Base-by-base conservation (phyloP, 164 flowering plant genomes). In the Nymphaea thermarum region DNA sequence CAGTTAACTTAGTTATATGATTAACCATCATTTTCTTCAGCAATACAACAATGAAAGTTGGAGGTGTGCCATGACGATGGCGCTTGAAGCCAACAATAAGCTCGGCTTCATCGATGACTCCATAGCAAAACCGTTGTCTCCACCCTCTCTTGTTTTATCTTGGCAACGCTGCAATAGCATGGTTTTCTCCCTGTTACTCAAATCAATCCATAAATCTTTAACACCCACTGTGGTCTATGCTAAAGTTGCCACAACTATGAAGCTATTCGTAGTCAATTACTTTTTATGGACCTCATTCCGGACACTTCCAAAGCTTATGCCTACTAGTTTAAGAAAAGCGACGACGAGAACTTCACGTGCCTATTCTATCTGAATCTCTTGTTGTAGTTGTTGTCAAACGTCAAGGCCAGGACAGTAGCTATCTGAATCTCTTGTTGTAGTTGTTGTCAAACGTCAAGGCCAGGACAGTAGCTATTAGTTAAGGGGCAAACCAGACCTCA, bases 171-270 rank as follows among this genome's bases (percentile, higher is more conserved):
- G 68, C 17, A 71, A 71, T 43, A n/a, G 65, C 42, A 65, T 71
- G 68, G 59, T 60, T 8, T 3, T 57, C 1, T 65, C 64, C 2
- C 65, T 68, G 57, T 8, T 71, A 3, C 66, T 71, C 16, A 65
- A 71, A 4, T 65, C 60, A 1, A 41, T 71, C 10, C 17, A 15
- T 18, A 60, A 18, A 7, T 43, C 60, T 8, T 43, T 71, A 3
- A 64, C 64, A 3, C 15, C 10, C 6, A 65, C 57, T 18, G 68
- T 71, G 2, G 65, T 71, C 6, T 71, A 71, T 65, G 73, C 65
- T 2, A 68, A 71, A 4, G 47, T 68, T 60, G 57, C 57, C 3
- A 15, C 12, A 43, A 2, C 43, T 44, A 12, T 44, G 3, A 17
- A 12, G 45, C 57, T 65, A 7, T 44, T 44, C 14, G 57, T 36